Conservation (phyloP, 2,329 filamentous ascomycete genomes). For the Ophiostoma australiae region DNA sequence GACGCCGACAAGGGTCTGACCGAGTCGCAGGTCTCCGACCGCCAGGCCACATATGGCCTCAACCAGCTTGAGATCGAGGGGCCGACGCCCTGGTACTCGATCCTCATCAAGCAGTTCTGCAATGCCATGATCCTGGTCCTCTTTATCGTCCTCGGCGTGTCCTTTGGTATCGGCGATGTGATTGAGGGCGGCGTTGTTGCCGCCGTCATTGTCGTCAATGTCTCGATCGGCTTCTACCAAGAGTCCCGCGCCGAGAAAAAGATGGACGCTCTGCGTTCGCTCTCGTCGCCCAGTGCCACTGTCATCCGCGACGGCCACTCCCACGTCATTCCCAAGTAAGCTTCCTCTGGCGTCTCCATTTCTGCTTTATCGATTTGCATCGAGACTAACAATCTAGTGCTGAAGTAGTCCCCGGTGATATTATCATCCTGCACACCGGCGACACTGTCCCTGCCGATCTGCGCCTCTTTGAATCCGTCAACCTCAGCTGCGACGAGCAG, state of each 20-base stretch:
- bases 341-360: conserved; percentile 35
- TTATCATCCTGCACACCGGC: conserved; percentile 63
- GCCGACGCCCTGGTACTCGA: conserved; percentile 65
- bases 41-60: conserved; percentile 56
- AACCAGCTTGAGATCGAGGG: conserved; percentile 68
- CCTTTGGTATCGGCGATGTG: conserved; percentile 56
- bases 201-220: conserved; percentile 53
- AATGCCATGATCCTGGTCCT: conserved; percentile 71
- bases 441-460: conserved; percentile 72
- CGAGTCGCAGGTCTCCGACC: conserved; percentile 52
- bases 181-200: conserved; percentile 36
- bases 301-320: conserved; percentile 57
- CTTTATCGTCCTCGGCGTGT: conserved; percentile 69
- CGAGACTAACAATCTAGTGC: conserved; percentile 38
- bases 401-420: conserved; percentile 66
- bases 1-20: conserved; percentile 64
- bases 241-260: conserved; percentile 62
- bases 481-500: conserved; percentile 73
- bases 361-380: conserved; percentile 31
- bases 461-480: conserved; percentile 67
- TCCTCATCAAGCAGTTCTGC: conserved; percentile 65
- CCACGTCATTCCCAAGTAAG: conserved; percentile 54
- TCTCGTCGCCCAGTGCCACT: conserved; percentile 59
- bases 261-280: conserved; percentile 58
- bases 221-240: conserved; percentile 62